Conservation (phyloP, 768 basidiomycete genomes). For the Leccinum rimulosum region DNA sequence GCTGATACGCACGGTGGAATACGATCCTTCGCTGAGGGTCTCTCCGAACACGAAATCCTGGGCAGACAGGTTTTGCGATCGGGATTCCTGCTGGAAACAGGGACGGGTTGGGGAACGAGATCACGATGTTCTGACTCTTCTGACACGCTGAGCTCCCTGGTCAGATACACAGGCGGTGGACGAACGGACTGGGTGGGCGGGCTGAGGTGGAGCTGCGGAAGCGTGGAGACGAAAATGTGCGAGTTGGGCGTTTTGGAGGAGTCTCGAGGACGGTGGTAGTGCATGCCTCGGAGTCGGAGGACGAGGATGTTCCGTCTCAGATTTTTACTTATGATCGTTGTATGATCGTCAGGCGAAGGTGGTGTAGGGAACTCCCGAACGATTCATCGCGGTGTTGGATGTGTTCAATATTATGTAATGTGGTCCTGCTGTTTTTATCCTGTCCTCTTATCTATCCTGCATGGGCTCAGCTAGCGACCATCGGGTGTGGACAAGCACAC, state of each 20-base stretch:
- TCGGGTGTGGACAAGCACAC: too few relatives aligned
- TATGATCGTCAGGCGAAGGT: too few relatives aligned
- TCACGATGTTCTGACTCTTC: conserved; percentile 24
- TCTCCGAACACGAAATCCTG: conserved; percentile 74
- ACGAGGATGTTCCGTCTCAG: too few relatives aligned
- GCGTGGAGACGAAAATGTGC: conserved; percentile 64
- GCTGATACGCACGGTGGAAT: conserved; percentile 61
- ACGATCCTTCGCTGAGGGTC: conserved; percentile 79
- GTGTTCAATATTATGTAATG: too few relatives aligned
- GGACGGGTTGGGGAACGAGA: conserved; percentile 9
- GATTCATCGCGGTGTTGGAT: too few relatives aligned
- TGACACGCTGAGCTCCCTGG: conserved; percentile 49
- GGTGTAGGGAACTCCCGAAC: too few relatives aligned
- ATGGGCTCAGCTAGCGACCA: too few relatives aligned
- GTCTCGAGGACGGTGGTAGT: conserved; percentile 39
- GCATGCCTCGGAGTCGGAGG: conserved; percentile 26
- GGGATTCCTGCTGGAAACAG: conserved; percentile 31
- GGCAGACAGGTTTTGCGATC: conserved; percentile 45
- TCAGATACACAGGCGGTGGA: conserved; percentile 54
- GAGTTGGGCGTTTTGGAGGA: conserved; percentile 52
- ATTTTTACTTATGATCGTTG: too few relatives aligned
- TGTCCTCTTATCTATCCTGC: too few relatives aligned
- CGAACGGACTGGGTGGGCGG: conserved; percentile 35
- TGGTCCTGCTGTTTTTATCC: too few relatives aligned
- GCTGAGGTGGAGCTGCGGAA: conserved; percentile 47